Conservation (phyloP, 2,329 filamentous ascomycete species). For the Epichloe glyceriae region DNA sequence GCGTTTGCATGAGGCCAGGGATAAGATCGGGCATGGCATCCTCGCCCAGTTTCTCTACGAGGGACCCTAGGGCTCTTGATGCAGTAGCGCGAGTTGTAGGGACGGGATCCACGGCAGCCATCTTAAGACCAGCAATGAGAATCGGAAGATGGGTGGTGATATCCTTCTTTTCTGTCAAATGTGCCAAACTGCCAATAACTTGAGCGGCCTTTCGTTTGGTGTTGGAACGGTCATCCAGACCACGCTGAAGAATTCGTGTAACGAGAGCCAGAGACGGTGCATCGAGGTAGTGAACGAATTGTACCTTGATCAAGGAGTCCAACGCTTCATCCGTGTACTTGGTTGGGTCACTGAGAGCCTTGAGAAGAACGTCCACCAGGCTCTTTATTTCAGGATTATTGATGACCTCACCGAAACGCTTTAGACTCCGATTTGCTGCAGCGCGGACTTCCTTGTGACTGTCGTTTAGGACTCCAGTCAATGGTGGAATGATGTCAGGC, state of each 20-base stretch:
- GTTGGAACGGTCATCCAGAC: constrained; percentile 76
- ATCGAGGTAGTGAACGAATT: constrained; percentile 96
- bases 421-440: constrained; percentile 88
- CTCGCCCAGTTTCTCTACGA: constrained; percentile 97
- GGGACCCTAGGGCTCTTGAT: constrained; percentile 85
- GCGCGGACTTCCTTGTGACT: constrained; percentile 93
- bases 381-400: constrained; percentile 94
- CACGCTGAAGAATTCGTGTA: constrained; percentile 88
- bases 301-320: constrained; percentile 92
- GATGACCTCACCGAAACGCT: constrained; percentile 97
- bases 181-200: constrained; percentile 93
- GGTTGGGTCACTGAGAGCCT: constrained; percentile 92
- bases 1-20: constrained; percentile 90
- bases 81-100: constrained; percentile 92
- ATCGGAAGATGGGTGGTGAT: constrained; percentile 83
- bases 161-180: constrained; percentile 93
- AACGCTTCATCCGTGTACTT: constrained; percentile 94
- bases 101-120: constrained; percentile 87
- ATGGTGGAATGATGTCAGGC: constrained; percentile 90
- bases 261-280: constrained; percentile 89
- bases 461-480: constrained; percentile 89
- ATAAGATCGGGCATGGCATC: constrained; percentile 95
- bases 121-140: constrained; percentile 76
- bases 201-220: constrained; percentile 95
- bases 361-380: constrained; percentile 80